Conservation (phyloP, 2,329 filamentous ascomycete genomes). For the Coleophoma eucalyptorum region DNA sequence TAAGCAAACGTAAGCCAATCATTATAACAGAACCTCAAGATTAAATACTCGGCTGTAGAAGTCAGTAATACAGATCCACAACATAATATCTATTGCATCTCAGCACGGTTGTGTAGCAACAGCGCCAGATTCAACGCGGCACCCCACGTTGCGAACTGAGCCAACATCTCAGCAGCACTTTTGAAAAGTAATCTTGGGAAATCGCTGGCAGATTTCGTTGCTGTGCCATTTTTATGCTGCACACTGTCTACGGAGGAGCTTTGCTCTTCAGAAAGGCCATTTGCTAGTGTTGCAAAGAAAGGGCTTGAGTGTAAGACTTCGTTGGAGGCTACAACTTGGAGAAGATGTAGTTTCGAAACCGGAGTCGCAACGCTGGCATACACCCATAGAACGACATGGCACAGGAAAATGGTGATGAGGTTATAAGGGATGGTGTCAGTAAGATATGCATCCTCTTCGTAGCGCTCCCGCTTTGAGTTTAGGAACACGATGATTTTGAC, state of each 20-base stretch:
- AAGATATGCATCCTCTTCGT: not conserved
- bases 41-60: no score
- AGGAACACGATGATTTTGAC: conserved; percentile 12
- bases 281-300: conserved; percentile 10
- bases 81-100: conserved; percentile 3
- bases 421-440: conserved; percentile 14
- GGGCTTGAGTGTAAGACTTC: conserved; percentile 2
- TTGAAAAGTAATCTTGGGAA: conserved; percentile 13
- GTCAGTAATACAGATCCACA: no score
- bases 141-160: conserved; percentile 17
- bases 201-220: not conserved
- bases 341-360: conserved; percentile 3
- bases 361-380: conserved; percentile 11
- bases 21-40: no score
- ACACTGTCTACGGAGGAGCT: not conserved
- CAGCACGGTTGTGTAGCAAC: conserved; percentile 13
- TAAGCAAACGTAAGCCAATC: no score
- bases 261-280: conserved; percentile 1
- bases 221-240: not conserved
- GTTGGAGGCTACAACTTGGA: conserved; percentile 1
- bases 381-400: conserved; percentile 17
- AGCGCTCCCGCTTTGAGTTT: not conserved
- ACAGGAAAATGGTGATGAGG: conserved; percentile 16
- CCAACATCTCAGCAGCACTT: conserved; percentile 19
- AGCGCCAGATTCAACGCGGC: conserved; percentile 16